phyloP scores from a whole-genome alignment of 164 flowering plant genomes.

The Vitis amurensis region DNA sequence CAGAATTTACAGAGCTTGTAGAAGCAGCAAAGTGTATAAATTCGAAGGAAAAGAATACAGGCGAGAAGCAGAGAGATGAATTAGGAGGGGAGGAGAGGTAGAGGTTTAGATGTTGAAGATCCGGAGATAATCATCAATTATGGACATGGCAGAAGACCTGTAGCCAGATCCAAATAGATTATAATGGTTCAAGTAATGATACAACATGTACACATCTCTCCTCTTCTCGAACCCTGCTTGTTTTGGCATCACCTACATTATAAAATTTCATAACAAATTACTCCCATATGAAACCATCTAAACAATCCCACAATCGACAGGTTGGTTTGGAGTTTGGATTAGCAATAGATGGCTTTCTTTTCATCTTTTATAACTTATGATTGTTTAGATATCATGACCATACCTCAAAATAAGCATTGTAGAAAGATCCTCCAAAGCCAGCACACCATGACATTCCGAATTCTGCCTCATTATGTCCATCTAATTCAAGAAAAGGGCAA shows the following conservation, averaged over 20 bases:
- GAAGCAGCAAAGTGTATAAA: neutral
- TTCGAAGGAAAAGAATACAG: neutral
- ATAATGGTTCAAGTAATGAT: conserved; percentile 95
- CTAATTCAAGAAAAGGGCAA: conserved; percentile 30
- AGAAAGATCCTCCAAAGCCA: conserved; percentile 90
- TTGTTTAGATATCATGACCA: neutral
- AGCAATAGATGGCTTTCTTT: neutral
- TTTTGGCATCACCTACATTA: conserved; percentile 86
- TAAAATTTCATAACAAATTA: too few species aligned
- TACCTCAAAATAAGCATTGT: conserved; percentile 92
- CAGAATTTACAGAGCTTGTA: neutral
- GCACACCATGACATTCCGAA: conserved; percentile 99
- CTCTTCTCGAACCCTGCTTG: conserved; percentile 87
- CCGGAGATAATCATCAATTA: conserved; percentile 77
- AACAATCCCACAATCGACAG: too few species aligned
- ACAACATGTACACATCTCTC: conserved; percentile 81
- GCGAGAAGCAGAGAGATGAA: too few species aligned
- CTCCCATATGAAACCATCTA: too few species aligned
- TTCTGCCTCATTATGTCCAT: conserved; percentile 97
- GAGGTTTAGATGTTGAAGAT: conserved; percentile 45
- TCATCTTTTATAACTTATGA: neutral
- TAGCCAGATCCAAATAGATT: conserved; percentile 93
- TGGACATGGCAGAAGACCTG: conserved; percentile 89
- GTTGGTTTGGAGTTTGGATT: neutral
- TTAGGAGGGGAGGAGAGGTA: too few species aligned